Base-by-base conservation (phyloP, 2,329 filamentous ascomycete species). In the Fusarium sp. region DNA sequence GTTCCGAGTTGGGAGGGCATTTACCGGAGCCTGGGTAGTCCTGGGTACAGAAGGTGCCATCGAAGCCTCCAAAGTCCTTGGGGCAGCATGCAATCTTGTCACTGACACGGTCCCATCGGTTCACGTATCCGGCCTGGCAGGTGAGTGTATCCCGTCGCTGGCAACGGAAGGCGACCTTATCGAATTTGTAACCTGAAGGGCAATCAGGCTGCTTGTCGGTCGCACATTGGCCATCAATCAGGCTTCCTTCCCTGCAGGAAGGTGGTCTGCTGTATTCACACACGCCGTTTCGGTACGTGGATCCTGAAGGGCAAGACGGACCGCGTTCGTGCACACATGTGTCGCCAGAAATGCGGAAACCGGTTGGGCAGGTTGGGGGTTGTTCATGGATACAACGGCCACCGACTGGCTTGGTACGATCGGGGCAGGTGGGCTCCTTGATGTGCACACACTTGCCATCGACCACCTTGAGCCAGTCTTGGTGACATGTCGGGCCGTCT, bases 381-480 rank as follows among this genome's bases (percentile, higher is more conserved):
- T 44, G 40, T 1, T 44, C 20, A 45, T 11, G 15, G 20, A 54
- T 32, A 44, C 51, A 54, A 3, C 27, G 51, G 5, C 40, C 27
- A 10, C 40, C n/a, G 11, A 27, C 16, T 32, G 16, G 51, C 12
- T 24, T 54, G 51, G 51, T 54, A 11, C 20, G 9, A 38, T 27
- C 10, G 40, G 6, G 51, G 10, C 51, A 54, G 20, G 8, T 32
- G 27, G 51, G 27, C 8, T 54, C 40, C 30, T 54, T 54, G 25
- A 15, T 25, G 15, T 54, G 51, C 15, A 54, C 51, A 32, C 51
- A 54, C 27, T 30, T 44, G 27, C 27, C 51, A 16, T 54, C 51
- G 27, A 54, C 51, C 3, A 54, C 40, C 51, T 54, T 54, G 3
- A 54, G 40, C 51, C 51, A 54, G 51, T 54, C 51, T 45, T 54